Conservation (phyloP, 495 filamentous ascomycete species). For the Pyronema domesticum region DNA sequence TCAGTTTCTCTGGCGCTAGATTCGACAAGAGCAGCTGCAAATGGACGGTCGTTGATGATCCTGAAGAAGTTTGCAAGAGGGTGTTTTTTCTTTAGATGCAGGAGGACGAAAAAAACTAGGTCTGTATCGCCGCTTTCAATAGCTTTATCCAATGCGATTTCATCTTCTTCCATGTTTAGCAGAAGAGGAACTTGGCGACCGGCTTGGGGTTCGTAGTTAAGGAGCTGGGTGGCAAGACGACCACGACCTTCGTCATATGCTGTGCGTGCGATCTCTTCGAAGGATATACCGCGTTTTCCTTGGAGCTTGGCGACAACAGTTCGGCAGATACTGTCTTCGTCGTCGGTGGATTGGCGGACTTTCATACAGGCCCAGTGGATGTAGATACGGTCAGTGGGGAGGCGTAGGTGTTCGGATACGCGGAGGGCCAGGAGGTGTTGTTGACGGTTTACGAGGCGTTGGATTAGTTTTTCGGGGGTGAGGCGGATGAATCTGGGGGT, state of each 20-base stretch:
- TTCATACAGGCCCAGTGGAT: slow-evolving; percentile 95
- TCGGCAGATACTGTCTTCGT: slow-evolving; percentile 75
- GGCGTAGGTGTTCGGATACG: slow-evolving; percentile 70
- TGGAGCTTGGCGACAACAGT: slow-evolving; percentile 72
- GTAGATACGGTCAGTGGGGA: slow-evolving; percentile 79
- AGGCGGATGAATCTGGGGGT: slow-evolving; percentile 46
- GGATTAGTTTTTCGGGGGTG: slow-evolving; percentile 69
- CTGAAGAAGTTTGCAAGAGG: slow-evolving; percentile 85
- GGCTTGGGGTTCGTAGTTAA: slow-evolving; percentile 84
- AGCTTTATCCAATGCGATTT: slow-evolving; percentile 88
- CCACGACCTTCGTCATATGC: slow-evolving; percentile 87
- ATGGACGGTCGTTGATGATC: slow-evolving; percentile 69
- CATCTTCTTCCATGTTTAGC: slow-evolving; percentile 87
- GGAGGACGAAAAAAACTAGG: slow-evolving; percentile 71
- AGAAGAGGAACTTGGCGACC: slow-evolving; percentile 92
- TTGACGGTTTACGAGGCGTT: slow-evolving; percentile 67
- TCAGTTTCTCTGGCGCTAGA: slow-evolving; percentile 60
- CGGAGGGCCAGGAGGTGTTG: slow-evolving; percentile 84
- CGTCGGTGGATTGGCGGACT: slow-evolving; percentile 63
- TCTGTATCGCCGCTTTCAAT: slow-evolving; percentile 92
- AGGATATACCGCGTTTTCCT: slow-evolving; percentile 80
- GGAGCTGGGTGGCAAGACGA: slow-evolving; percentile 66
- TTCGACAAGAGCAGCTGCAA: slow-evolving; percentile 79
- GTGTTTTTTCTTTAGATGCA: slow-evolving; percentile 77
- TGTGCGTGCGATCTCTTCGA: slow-evolving; percentile 82